Evolutionary conservation across 805 yeast genomes (phyloP), one percentile per base, ranked within the genome.

Genomic region (Hanseniaspora valbyensis): DNA sequence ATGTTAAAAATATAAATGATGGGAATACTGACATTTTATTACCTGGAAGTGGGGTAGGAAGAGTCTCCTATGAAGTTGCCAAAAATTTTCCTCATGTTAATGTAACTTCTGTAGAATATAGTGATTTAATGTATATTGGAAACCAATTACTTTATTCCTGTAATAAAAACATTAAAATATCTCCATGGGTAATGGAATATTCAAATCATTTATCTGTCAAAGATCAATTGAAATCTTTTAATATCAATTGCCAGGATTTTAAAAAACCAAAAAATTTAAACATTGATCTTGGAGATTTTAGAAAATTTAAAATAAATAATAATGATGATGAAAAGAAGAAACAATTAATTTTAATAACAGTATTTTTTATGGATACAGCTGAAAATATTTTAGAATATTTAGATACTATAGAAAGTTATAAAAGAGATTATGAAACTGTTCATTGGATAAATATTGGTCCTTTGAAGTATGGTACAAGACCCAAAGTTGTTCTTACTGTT

Each of bases 361-460:
- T 81, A 4, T 90, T 83, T 60, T 89, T 90, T 66, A 70, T 90
- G 25, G 97, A 90, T 64, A 90, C 97, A 0, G 96, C 96, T 0
- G 95, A 86, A 58, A 85, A 89, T 59, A 61, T 86, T 44, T 70
- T 90, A 55, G 81, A 78, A 37, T 89, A 89, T 63, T 64, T 90
- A 50, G 82, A 81, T 49, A 66, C 81, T 0, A 78, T 90, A 33
- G 74, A 74, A 51, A 58, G 62, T 10, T 58, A 81, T 32, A 44
- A 50, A 21, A 44, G 42, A 28, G 45, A 58, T 33, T 45, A 44
- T 19, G 68, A 67, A 14, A 72, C 72, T 3, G 81, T 85, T 0
- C 69, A 73, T 38, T 90, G 97, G 97, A 77, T 90, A 55, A 90
- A 92, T 61, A 71, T 80, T 13, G 98, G 98, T 0, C 98, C 98